Conservation (phyloP, 78 protist species). For the Protostelium mycophagum region DNA sequence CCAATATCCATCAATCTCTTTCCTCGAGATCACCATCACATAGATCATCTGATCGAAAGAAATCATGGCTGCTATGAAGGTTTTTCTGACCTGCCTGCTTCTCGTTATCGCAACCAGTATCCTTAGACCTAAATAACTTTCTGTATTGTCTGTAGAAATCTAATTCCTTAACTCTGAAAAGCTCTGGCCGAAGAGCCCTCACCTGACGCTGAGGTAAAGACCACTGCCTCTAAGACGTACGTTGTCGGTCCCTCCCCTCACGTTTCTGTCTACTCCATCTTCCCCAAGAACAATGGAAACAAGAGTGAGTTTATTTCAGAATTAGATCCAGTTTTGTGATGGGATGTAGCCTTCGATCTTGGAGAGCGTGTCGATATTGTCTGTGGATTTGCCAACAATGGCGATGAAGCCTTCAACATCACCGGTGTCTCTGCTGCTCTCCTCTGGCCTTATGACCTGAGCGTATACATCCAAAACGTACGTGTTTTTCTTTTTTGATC, state of each 20-base stretch:
- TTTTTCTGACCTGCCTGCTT: no score
- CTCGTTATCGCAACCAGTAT: no score
- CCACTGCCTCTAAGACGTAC: not conserved
- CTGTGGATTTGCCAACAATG: not conserved
- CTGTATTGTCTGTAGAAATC: no score
- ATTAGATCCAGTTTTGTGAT: not conserved
- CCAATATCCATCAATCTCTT: no score
- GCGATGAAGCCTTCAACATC: not conserved
- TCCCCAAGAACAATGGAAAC: not conserved
- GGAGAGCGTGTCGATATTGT: not conserved
- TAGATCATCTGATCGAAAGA: no score
- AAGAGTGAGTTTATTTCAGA: conserved; percentile 1
- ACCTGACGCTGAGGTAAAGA: not conserved
- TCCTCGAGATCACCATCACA: no score
- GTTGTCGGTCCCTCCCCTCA: not conserved
- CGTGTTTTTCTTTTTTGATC: no score
- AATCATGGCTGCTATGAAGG: no score
- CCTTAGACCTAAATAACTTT: no score
- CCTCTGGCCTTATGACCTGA: not conserved
- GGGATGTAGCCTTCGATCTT: not conserved
- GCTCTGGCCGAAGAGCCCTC: not conserved
- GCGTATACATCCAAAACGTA: not conserved
- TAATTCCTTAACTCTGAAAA: not conserved
- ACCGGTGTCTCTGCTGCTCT: not conserved
- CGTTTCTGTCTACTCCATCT: not conserved